These are phyloP conservation scores for Coniophora puteana DNA, from an alignment of 1,284 basidiomycete species.

Conservation along the genomic window DNA sequence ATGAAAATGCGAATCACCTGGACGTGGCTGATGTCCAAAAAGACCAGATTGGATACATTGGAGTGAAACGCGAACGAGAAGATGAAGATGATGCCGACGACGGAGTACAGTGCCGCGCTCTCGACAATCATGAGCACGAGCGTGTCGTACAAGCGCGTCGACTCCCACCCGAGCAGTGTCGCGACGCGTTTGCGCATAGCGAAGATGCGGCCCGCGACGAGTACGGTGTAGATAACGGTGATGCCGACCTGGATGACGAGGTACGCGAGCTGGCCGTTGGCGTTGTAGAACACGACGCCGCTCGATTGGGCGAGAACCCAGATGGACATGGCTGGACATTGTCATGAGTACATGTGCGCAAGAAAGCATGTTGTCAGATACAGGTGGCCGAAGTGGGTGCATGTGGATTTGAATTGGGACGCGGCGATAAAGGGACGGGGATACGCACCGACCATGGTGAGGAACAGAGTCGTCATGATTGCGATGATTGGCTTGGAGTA, in stretches of 20 bases:
- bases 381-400: not conserved
- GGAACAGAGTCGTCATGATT: slow-evolving; percentile 20
- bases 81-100: slow-evolving; percentile 16
- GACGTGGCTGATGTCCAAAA: slow-evolving; percentile 18
- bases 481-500: slow-evolving; percentile 15
- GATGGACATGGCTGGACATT: slow-evolving; percentile 24
- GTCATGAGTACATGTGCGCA: too few species aligned
- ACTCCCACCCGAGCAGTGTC: slow-evolving; percentile 14
- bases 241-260: slow-evolving; percentile 24
- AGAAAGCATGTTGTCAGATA: not conserved
- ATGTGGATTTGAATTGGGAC: not conserved
- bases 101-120: slow-evolving; percentile 18
- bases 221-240: slow-evolving; percentile 26
- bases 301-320: slow-evolving; percentile 20
- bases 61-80: slow-evolving; percentile 19
- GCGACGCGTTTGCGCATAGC: slow-evolving; percentile 14
- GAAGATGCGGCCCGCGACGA: slow-evolving; percentile 23
- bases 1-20: slow-evolving; percentile 16
- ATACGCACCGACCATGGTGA: slow-evolving; percentile 21
- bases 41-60: slow-evolving; percentile 17
- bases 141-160: slow-evolving; percentile 17
- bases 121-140: slow-evolving; percentile 23
- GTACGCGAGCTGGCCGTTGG: slow-evolving; percentile 22
- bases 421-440: not conserved
- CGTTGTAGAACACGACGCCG: slow-evolving; percentile 20